Base-by-base conservation (phyloP, 257 asterid species). In the Solanum medicagineum region DNA sequence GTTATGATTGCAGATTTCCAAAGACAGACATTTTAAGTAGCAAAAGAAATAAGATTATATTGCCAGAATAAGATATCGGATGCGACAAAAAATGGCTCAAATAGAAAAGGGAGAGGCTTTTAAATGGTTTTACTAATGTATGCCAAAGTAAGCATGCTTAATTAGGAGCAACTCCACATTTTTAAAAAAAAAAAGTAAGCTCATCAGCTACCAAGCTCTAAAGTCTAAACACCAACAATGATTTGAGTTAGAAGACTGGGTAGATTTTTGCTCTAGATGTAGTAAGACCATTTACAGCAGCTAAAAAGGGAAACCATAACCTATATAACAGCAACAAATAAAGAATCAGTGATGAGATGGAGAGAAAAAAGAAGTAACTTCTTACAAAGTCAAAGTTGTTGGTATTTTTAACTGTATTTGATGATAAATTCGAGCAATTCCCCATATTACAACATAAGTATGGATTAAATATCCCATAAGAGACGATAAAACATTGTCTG, bases 391-490 rank as follows among this genome's bases (percentile, higher is more conserved):
- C 88, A 89, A 86, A 88, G 87, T 87, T 70, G 86, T 87, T 26
- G 63, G 63, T 88, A 83, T 92, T 87, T 84, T 88, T 55, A 62
- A 85, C 75, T 84, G 90, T 83, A 81, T 81, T 84, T 85, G 86
- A 80, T 74, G 51, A 85, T 63, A 80, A 87, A 80, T 56, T 83
- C 81, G 82, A 85, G 80, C 86, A 66, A 3, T 85, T 87, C 53
- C 87, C 88, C 86, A 84, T 86, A 86, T 85, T 86, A 84, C 91
- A 90, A 87, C 87, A 88, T 65, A 87, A 84, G 88, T 87, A 87
- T 88, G 88, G 53, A 87, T 86, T 88, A 87, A 89, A 87, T 65
- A 65, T 87, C 68, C 86, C 88, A 81, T 83, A 90, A 86, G 81
- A 89, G 89, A 87, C 89, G 86, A 89, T 87, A 86, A 84, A 66